phyloP scores from a whole-genome alignment of 305 asterid genomes.

The Fraxinus albicans region DNA sequence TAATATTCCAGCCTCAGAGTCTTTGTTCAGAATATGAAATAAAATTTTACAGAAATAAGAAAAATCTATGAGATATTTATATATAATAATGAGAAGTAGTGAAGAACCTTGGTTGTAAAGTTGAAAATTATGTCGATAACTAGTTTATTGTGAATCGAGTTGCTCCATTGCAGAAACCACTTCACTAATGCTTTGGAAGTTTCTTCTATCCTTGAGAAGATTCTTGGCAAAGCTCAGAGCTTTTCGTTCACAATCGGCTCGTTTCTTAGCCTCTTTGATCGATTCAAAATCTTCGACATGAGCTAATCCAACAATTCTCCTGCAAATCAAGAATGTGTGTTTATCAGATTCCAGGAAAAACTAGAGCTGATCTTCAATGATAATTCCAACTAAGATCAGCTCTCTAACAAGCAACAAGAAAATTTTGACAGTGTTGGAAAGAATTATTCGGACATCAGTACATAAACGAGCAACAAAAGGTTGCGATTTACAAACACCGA shows the following conservation, averaged over 20 bases:
- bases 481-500: neutral
- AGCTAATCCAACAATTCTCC: slow-evolving; percentile 95
- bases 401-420: neutral
- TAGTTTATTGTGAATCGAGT: slow-evolving; percentile 26
- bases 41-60: neutral
- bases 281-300: slow-evolving; percentile 95
- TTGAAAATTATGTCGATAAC: neutral
- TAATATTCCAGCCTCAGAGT: neutral
- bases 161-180: slow-evolving; percentile 65
- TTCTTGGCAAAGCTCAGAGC: slow-evolving; percentile 75
- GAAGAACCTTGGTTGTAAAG: neutral
- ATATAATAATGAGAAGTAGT: neutral
- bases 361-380: neutral
- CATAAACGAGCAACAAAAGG: neutral
- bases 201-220: slow-evolving; percentile 63
- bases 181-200: slow-evolving; percentile 51
- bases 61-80: neutral
- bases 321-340: slow-evolving; percentile 27
- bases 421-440: neutral
- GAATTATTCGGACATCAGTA: neutral
- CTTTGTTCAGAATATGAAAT: neutral
- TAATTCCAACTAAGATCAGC: neutral
- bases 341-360: neutral
- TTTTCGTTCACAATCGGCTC: slow-evolving; percentile 78
- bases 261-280: slow-evolving; percentile 51